Conservation (phyloP, 306 rosid genomes). For the Biancaea sappan region DNA sequence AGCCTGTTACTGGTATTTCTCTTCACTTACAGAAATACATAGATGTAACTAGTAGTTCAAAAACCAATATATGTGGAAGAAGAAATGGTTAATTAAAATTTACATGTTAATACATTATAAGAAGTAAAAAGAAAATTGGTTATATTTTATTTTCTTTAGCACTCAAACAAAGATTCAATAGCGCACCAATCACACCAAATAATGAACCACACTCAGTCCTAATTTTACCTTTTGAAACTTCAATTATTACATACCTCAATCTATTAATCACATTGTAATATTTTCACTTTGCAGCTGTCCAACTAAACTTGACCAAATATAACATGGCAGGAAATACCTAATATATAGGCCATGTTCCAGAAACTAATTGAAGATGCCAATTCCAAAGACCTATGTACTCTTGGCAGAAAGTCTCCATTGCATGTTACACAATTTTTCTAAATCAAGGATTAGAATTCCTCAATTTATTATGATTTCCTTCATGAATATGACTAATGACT, state of each 20-base stretch:
- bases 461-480: background rate
- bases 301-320: slow-evolving; percentile 23
- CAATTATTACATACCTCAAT: slow-evolving; percentile 21
- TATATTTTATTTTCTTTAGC: slow-evolving; percentile 1
- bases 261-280: background rate
- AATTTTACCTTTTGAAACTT: background rate
- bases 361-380: background rate
- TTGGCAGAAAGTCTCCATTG: background rate
- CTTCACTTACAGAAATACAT: background rate
- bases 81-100: slow-evolving; percentile 18
- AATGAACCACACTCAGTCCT: slow-evolving; percentile 8
- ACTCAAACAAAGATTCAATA: slow-evolving; percentile 20
- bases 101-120: background rate
- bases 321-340: background rate
- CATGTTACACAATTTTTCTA: slow-evolving; percentile 5
- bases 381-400: slow-evolving; percentile 10
- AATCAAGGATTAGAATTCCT: slow-evolving; percentile 4
- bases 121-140: slow-evolving; percentile 9
- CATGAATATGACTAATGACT: background rate
- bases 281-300: slow-evolving; percentile 1
- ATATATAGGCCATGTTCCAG: slow-evolving; percentile 9
- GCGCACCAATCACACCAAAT: slow-evolving; percentile 20
- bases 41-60: slow-evolving; percentile 1
- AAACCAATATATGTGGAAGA: slow-evolving; percentile 14
- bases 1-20: background rate